Evolutionary conservation across 106 monocot species (phyloP), one percentile per base, ranked within the genome.

Genomic region (Allium sativum): DNA sequence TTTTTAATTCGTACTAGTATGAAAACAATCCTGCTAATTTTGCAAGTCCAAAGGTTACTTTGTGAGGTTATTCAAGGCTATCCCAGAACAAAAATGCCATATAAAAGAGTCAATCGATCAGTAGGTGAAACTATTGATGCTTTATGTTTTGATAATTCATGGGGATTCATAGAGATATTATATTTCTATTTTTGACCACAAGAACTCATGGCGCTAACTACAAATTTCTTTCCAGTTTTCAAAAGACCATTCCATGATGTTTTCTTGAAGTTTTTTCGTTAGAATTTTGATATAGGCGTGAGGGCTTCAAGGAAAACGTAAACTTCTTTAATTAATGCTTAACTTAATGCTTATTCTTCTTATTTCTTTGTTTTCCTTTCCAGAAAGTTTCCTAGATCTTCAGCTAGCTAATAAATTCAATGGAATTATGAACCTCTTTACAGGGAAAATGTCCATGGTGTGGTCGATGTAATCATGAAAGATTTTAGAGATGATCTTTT

Each of bases 171-270:
- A n/a, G n/a, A n/a, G n/a, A n/a, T n/a, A n/a, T n/a, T n/a, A n/a
- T n/a, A n/a, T n/a, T n/a, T n/a, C n/a, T 19, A 21, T 6, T 12
- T 18, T 21, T 47, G 21, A 21, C 21, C 20, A 1, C n/a, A 21
- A 47, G 14, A n/a, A n/a, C n/a, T n/a, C n/a, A n/a, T n/a, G n/a
- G n/a, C n/a, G 60, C 5, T 63, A 63, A 63, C 21, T 10, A 21
- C 21, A 47, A 21, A 19, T 21, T 7, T 21, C 45, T 47, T 3
- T 63, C 42, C 62, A 63, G 62, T 63, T 63, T 63, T 63, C 47
- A 63, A 63, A 48, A 46, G 62, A 48, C 62, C 62, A 45, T 63
- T 63, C 62, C 48, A 48, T 12, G 62, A 63, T 63, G 62, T 21
- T 63, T 63, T 63, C 48, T 12, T 63, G 47, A 46, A 48, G 62